Evolutionary conservation across 164 flowering plant genomes (phyloP).

Genomic region (Platanus orientalis): DNA sequence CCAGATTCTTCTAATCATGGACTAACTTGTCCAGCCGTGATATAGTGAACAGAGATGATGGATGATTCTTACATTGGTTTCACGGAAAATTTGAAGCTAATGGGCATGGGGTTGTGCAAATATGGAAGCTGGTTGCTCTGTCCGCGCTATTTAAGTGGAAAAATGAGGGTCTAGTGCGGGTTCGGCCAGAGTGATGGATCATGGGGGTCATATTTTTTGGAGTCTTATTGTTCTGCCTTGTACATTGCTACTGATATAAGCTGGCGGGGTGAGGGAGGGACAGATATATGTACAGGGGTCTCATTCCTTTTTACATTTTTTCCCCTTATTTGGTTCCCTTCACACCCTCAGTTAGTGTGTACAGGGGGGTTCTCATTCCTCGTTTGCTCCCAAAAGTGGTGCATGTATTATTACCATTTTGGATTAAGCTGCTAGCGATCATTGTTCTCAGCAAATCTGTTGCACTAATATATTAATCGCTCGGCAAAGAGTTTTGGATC

Average conservation of each 20-base stretch:
- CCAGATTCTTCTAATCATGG: background rate
- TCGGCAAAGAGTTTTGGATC: too few relatives aligned
- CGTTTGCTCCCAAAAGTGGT: constrained; percentile 31
- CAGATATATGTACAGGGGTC: constrained; percentile 56
- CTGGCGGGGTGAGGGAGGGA: constrained; percentile 22
- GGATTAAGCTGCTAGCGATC: constrained; percentile 15
- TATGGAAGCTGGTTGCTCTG: constrained; percentile 15
- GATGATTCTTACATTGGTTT: background rate
- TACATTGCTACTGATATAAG: constrained; percentile 33
- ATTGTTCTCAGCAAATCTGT: too few relatives aligned
- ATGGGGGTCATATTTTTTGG: constrained; percentile 20
- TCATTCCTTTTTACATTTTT: constrained; percentile 18
- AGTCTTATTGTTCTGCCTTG: constrained; percentile 22
- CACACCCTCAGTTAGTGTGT: constrained; percentile 1
- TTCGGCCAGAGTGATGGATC: constrained; percentile 20
- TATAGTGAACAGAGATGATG: background rate
- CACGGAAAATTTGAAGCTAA: background rate
- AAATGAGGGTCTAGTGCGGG: constrained; percentile 13
- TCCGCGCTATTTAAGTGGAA: constrained; percentile 1
- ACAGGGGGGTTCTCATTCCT: constrained; percentile 22
- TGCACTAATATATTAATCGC: too few relatives aligned
- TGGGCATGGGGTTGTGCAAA: constrained; percentile 3
- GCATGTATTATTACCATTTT: constrained; percentile 32
- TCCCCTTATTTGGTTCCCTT: constrained; percentile 11
- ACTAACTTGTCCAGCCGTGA: background rate